Evolutionary conservation across 2,329 filamentous ascomycete genomes (phyloP).

Genomic region (Tolypocladium album): DNA sequence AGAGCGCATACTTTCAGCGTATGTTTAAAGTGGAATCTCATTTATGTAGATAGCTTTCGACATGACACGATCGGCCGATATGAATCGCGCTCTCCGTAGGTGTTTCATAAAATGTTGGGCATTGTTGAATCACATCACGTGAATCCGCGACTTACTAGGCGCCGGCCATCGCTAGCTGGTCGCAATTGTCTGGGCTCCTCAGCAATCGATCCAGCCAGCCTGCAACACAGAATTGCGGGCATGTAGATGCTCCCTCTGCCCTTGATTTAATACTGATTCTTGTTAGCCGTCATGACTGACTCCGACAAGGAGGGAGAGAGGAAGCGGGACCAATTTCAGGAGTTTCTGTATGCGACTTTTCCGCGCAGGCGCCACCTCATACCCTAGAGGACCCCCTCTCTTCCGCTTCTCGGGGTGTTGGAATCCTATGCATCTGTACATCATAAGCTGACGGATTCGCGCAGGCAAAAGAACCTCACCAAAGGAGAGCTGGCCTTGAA

Average conservation of each 20-base stretch:
- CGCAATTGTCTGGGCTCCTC: neutral
- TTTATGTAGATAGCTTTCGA: no score
- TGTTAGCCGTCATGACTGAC: neutral
- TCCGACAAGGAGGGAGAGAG: constrained; percentile 7
- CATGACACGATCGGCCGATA: no score
- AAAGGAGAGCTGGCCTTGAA: constrained; percentile 25
- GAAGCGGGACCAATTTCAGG: constrained; percentile 19
- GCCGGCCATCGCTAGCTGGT: neutral
- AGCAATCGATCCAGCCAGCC: neutral
- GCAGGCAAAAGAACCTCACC: constrained; percentile 18
- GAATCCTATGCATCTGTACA: neutral
- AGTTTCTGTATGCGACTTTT: constrained; percentile 18
- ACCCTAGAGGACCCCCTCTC: neutral
- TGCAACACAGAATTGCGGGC: neutral
- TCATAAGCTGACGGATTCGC: constrained; percentile 1
- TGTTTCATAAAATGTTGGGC: neutral
- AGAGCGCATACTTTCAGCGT: no score
- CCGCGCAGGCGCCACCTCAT: constrained; percentile 5
- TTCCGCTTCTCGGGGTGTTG: neutral
- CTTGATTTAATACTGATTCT: neutral
- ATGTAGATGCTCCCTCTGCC: neutral
- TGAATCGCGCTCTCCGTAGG: no score
- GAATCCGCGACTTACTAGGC: neutral
- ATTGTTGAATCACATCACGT: neutral
- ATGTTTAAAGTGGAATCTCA: no score